Evolutionary conservation across 148 eudicot genomes (phyloP).

Genomic region (Suaeda aralocaspica): DNA sequence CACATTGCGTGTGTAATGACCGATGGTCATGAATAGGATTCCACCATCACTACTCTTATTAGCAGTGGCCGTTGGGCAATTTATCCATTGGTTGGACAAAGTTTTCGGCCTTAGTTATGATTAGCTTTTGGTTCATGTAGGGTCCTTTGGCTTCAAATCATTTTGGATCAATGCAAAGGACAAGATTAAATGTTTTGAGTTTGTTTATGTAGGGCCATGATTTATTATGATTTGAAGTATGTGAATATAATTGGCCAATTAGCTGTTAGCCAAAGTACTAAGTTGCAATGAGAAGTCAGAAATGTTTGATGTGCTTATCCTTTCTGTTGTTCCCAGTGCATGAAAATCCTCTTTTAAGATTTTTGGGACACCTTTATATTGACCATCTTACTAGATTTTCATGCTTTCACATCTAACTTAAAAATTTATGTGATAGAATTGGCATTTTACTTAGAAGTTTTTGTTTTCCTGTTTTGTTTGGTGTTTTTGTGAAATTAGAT

Average conservation of each 20-base stretch:
- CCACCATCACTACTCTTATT: no score
- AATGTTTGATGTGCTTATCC: background rate
- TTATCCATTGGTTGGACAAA: no score
- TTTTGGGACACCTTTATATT: slow-evolving; percentile 10
- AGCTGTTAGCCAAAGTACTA: slow-evolving; percentile 7
- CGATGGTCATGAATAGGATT: no score
- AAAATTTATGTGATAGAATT: background rate
- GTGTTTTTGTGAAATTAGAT: background rate
- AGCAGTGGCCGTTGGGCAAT: no score
- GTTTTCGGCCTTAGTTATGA: background rate
- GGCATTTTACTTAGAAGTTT: background rate
- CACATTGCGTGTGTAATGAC: no score
- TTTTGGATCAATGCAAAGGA: background rate
- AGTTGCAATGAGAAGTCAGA: slow-evolving; percentile 3
- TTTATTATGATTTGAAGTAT: background rate
- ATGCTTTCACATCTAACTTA: background rate
- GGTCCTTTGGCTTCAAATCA: slow-evolving; percentile 10
- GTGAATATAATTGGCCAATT: slow-evolving; percentile 17
- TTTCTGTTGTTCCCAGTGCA: background rate
- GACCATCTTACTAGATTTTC: background rate
- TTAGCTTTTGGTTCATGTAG: background rate
- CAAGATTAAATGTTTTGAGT: background rate
- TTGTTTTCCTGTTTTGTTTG: background rate
- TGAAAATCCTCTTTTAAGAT: slow-evolving; percentile 14
- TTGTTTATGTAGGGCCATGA: slow-evolving; percentile 14